phyloP scores from a whole-genome alignment of 176 grass and related monocot genomes.

The Carex pumila region DNA sequence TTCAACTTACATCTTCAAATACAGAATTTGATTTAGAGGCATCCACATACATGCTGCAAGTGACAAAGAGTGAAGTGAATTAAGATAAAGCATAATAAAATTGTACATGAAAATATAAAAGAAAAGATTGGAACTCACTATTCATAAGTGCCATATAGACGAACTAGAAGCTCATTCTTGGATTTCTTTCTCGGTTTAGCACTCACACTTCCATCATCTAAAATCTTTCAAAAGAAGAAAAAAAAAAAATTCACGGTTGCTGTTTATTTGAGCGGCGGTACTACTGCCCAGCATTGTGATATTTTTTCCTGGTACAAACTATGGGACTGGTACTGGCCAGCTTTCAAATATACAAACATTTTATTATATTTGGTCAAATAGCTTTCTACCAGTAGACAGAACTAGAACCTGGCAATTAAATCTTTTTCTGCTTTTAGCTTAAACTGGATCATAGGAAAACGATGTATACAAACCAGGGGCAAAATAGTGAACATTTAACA shows the following conservation, averaged over 20 bases:
- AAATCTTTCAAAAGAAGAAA: conserved; percentile 56
- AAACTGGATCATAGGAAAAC: background rate
- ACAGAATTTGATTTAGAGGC: conserved; percentile 56
- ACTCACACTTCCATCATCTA: conserved; percentile 50
- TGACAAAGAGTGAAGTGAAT: background rate
- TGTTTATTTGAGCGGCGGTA: background rate
- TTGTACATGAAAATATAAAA: conserved; percentile 21
- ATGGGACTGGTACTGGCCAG: background rate
- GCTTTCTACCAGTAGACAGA: background rate
- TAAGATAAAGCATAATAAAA: background rate
- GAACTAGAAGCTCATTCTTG: conserved; percentile 55
- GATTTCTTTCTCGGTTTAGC: conserved; percentile 52
- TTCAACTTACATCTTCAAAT: conserved; percentile 74
- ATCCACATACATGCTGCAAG: conserved; percentile 64
- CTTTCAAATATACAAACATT: background rate
- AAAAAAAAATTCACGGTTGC: conserved; percentile 11
- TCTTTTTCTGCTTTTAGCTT: background rate
- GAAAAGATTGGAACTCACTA: conserved; percentile 47
- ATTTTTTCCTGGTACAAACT: background rate
- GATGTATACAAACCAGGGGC: background rate
- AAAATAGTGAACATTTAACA: background rate
- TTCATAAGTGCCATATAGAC: conserved; percentile 74
- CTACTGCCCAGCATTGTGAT: background rate
- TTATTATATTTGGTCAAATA: background rate
- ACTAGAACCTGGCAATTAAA: background rate